Percentiles rank a stretch among this genome's conserved stretches.
Conservation (phyloP, 805 yeast genomes). For the Diddensiella transvaalensis region DNA sequence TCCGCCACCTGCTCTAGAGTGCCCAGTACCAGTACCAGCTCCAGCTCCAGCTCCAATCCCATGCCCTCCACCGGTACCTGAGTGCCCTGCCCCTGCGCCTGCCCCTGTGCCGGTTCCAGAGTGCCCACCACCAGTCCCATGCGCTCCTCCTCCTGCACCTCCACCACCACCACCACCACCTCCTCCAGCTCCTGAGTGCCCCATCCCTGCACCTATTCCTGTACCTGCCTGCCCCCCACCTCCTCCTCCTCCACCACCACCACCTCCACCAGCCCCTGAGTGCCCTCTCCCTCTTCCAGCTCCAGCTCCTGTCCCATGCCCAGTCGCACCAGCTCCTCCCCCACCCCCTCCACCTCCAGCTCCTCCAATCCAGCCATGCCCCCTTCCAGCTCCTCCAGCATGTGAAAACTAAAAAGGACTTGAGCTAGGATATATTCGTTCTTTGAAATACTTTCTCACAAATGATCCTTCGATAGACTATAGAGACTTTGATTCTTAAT, state of each 20-base stretch:
- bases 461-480: no score
- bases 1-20: neutral
- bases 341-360: conserved; percentile 7
- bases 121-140: conserved; percentile 3
- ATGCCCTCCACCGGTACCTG: neutral
- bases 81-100: neutral
- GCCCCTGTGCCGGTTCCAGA: neutral
- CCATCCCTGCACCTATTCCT: conserved; percentile 5
- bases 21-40: neutral
- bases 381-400: conserved; percentile 3
- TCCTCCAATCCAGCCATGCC: conserved; percentile 3
- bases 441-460: no score
- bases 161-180: conserved; percentile 1
- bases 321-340: conserved; percentile 1
- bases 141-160: neutral
- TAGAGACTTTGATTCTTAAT: no score
- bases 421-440: neutral
- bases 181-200: conserved; percentile 1
- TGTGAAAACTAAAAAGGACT: neutral
- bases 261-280: conserved; percentile 1
- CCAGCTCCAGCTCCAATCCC: neutral
- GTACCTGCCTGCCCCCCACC: conserved; percentile 6
- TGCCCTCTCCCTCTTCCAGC: conserved; percentile 9
- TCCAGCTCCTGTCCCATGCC: conserved; percentile 4
- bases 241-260: conserved; percentile 10